A percentile compares a stretch with the other conserved stretches of the same genome.
These are phyloP conservation scores for Kodamaea sagamina DNA, from an alignment of 805 yeast species.

Conservation along the genomic window DNA sequence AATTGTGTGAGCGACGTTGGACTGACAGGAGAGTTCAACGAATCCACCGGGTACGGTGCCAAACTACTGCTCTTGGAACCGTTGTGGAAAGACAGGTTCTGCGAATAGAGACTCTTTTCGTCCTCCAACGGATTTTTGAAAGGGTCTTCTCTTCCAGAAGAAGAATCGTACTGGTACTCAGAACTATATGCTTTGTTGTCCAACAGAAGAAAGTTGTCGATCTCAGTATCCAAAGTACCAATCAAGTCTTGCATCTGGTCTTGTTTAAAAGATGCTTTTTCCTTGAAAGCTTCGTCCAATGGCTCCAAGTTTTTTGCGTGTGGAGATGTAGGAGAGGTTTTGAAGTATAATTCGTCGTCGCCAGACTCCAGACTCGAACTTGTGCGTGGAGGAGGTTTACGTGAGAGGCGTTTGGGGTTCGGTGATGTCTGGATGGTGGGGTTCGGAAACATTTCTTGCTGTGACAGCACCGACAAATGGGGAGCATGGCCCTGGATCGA, in stretches of 20 bases:
- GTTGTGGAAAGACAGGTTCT: not conserved
- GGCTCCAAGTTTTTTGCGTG: slow-evolving; percentile 5
- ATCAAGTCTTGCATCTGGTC: slow-evolving; percentile 24
- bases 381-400: slow-evolving; percentile 12
- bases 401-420: slow-evolving; percentile 9
- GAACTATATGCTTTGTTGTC: slow-evolving; percentile 10
- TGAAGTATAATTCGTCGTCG: slow-evolving; percentile 8
- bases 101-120: not conserved
- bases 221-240: slow-evolving; percentile 26
- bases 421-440: not conserved
- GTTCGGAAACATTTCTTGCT: too few relatives aligned
- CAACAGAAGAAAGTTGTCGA: slow-evolving; percentile 21
- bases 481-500: too few relatives aligned
- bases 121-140: slow-evolving; percentile 4
- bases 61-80: not conserved
- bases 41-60: slow-evolving; percentile 5
- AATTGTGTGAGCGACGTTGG: slow-evolving; percentile 4
- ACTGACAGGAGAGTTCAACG: slow-evolving; percentile 3
- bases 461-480: too few relatives aligned
- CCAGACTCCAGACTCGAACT: slow-evolving; percentile 10
- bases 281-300: not conserved
- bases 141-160: slow-evolving; percentile 4
- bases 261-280: not conserved
- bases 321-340: slow-evolving; percentile 5
- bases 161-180: slow-evolving; percentile 3